Conservation (phyloP, 208 protist genomes). For the Angomonas deanei region DNA sequence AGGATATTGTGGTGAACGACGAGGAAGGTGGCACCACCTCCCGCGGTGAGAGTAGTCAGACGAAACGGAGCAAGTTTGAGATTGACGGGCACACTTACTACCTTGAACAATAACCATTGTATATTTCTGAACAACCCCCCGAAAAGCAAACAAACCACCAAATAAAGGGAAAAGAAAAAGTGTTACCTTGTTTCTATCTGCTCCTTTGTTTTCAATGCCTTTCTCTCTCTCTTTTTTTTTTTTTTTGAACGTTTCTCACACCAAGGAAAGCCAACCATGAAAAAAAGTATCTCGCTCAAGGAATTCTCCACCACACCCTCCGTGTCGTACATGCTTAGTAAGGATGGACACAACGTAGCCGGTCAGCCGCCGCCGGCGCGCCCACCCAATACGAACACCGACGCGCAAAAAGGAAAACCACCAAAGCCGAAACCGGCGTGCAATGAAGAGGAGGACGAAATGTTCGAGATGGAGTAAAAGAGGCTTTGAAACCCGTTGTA, state of each 20-base stretch:
- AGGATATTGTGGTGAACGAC: background rate
- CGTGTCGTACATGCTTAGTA: slow-evolving; percentile 88
- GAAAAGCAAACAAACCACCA: background rate
- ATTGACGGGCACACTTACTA: slow-evolving; percentile 40
- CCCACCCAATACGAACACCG: slow-evolving; percentile 22
- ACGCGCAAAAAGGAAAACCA: slow-evolving; percentile 41
- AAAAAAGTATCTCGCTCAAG: slow-evolving; percentile 86
- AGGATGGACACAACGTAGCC: slow-evolving; percentile 81
- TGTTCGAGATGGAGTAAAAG: slow-evolving; percentile 88
- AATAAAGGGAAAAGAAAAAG: background rate
- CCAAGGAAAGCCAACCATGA: too few species aligned
- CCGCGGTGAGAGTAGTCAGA: slow-evolving; percentile 11
- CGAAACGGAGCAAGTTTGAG: slow-evolving; percentile 41
- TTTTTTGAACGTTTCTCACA: background rate
- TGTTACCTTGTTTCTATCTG: background rate
- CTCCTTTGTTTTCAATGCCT: background rate
- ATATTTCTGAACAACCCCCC: too few species aligned
- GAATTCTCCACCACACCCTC: slow-evolving; percentile 88
- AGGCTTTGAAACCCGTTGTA: too few species aligned
- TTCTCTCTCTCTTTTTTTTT: slow-evolving; percentile 1
- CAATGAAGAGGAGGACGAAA: slow-evolving; percentile 43
- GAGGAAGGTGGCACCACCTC: slow-evolving; percentile 9
- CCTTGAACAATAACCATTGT: slow-evolving; percentile 1
- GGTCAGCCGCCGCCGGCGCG: slow-evolving; percentile 13
- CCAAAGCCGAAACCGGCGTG: slow-evolving; percentile 26